A percentile compares a stretch with the other conserved stretches of the same genome.
These are phyloP conservation scores for Athelia sp. DNA, from an alignment of 1,284 basidiomycete genomes.

Conservation along the genomic window DNA sequence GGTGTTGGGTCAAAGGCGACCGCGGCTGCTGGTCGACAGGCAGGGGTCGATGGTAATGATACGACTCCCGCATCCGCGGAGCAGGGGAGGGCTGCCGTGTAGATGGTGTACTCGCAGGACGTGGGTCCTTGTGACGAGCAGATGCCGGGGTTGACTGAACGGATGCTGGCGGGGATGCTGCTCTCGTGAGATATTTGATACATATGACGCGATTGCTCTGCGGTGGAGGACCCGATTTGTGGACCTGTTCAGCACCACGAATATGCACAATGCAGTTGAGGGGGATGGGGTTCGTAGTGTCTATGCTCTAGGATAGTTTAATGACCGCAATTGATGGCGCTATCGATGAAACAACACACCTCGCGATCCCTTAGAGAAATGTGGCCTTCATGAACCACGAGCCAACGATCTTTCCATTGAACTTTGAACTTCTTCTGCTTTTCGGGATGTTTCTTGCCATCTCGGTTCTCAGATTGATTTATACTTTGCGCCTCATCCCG, in stretches of 20 bases:
- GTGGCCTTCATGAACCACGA: conserved; percentile 57
- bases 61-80: background rate
- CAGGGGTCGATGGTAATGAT: too few relatives aligned
- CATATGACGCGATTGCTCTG: conserved; percentile 37
- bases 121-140: too few relatives aligned
- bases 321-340: background rate
- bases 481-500: conserved; percentile 9
- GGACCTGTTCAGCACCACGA: conserved; percentile 42
- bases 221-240: conserved; percentile 20
- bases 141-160: too few relatives aligned
- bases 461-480: conserved; percentile 7
- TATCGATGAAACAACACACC: conserved; percentile 27
- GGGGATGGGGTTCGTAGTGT: conserved; percentile 38
- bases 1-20: too few relatives aligned
- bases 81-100: conserved; percentile 3
- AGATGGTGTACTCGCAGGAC: conserved; percentile 9
- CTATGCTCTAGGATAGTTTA: conserved; percentile 28
- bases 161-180: too few relatives aligned
- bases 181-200: conserved; percentile 32
- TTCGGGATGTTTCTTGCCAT: background rate
- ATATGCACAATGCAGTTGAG: conserved; percentile 38
- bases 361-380: conserved; percentile 48
- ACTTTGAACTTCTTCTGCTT: conserved; percentile 17
- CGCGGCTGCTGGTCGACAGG: too few relatives aligned
- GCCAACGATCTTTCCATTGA: conserved; percentile 64